Evolutionary conservation across 2,329 filamentous ascomycete genomes (phyloP), one percentile per base, ranked within the genome.

Genomic region (Sclerotinia subarctica): DNA sequence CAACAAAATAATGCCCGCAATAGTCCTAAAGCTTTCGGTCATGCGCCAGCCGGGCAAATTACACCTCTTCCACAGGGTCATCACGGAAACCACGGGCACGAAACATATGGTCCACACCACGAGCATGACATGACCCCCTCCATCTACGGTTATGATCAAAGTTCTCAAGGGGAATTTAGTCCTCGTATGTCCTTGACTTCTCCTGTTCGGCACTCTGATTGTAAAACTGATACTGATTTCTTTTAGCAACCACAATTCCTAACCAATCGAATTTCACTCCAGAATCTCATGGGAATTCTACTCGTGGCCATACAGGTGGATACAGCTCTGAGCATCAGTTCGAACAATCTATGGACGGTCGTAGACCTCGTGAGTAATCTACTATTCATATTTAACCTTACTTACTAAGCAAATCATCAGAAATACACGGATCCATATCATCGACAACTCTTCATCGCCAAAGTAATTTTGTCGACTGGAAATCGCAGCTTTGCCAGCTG

Each of bases 271-370:
- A 47, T 21, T 67, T 67, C 15, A 67, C 65, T n/a, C 65, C 65
- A 52, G 32, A 59, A 63, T 67, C 65, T n/a, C 65, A 67, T 67
- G 65, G 65, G 24, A 67, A 63, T 63, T 63, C 65, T n/a, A 53
- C 56, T 47, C 65, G 57, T 15, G 38, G 56, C 13, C 65, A 62
- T 46, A 21, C 47, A 44, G 26, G 15, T 13, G 65, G 58, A 35
- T 67, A 67, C n/a, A 60, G 42, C 26, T 52, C 65, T 21, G 65
- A 67, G 29, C 65, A 62, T n/a, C 65, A 67, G 26, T 67, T 67
- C 29, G 65, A 67, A 32, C 52, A 35, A 57, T 13, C 24, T 15
- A n/a, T 67, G 19, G 56, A 67, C 29, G 49, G 29, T 4, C 65
- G 65, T 44, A 62, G 65, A 63, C 38, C 56, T 53, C 46, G 65